Evolutionary conservation across 1,139 yeast genomes (phyloP), one percentile per base, ranked within the genome.

Genomic region (Sugiyamaella xylanicola): DNA sequence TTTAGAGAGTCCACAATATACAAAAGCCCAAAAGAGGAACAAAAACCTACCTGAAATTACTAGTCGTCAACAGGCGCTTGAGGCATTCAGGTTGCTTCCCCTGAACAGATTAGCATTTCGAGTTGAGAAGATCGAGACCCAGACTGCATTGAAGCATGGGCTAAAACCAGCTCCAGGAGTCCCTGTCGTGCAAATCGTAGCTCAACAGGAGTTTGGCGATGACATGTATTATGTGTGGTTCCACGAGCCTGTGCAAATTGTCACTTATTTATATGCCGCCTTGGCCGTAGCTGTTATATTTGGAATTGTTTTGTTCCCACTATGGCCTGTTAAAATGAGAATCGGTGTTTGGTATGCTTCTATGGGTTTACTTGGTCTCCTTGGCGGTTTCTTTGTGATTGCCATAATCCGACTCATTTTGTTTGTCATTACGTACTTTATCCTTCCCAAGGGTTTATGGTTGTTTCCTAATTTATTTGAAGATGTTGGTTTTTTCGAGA

Each of bases 301-400:
- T 65, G 81, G 89, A 1, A 74, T 91, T 45, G 89, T 93, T 37
- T 79, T 93, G 67, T 95, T 90, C 84, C 99, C 99, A 60, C 80
- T 93, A 66, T 93, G 99, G 99, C 99, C 99, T 20, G 69, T 78
- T 50, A 82, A 85, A 72, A 84, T 93, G 95, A 86, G 96, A 70
- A 79, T 80, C 54, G 96, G 95, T 39, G 97, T 90, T 39, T 93
- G 96, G 88, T 93, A 90, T 71, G 70, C 90, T 56, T 88, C 97
- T 35, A 82, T 92, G 80, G 87, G 81, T 2, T 74, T 86, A 56
- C 74, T 95, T 62, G 93, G 89, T 0, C 73, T 93, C 52, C 78
- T 95, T 54, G 93, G 84, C 7, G 75, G 83, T 53, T 86, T 93
- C 72, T 87, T 93, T 64, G 87, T 74, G 22, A 74, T 88, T 63